These are phyloP conservation scores for Prunus armeniaca DNA, from an alignment of 306 rosid species.

Conservation along the genomic window DNA sequence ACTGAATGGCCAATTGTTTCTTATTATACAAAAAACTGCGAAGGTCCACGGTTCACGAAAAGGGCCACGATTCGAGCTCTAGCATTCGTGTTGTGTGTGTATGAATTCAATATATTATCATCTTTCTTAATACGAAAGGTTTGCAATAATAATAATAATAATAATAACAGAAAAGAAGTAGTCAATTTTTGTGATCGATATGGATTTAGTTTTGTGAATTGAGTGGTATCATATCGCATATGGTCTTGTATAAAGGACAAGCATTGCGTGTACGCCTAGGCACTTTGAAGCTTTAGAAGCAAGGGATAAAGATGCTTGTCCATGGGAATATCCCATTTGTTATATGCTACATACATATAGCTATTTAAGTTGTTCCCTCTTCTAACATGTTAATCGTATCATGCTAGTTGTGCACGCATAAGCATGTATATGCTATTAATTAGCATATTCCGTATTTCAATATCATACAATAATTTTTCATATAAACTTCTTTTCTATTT, in stretches of 20 bases:
- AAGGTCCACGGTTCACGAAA: too few relatives aligned
- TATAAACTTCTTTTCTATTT: too few relatives aligned
- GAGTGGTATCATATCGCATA: too few relatives aligned
- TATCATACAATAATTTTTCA: too few relatives aligned
- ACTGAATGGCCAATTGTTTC: too few relatives aligned
- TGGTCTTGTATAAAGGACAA: background rate
- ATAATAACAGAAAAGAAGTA: too few relatives aligned
- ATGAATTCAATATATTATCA: too few relatives aligned
- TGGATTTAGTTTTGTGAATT: background rate
- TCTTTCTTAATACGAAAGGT: rapidly evolving
- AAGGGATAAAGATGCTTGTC: background rate
- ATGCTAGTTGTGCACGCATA: too few relatives aligned
- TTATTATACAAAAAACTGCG: too few relatives aligned
- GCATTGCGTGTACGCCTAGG: background rate
- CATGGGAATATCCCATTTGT: background rate
- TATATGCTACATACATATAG: background rate
- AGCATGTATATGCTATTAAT: rapidly evolving
- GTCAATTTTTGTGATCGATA: background rate
- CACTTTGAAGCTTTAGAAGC: background rate
- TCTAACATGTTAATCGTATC: too few relatives aligned
- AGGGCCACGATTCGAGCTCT: rapidly evolving
- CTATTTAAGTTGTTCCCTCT: too few relatives aligned
- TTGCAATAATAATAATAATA: rapidly evolving
- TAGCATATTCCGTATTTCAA: rapidly evolving
- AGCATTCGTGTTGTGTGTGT: too few relatives aligned